Conservation (phyloP, 345 rosid species). For the Laguncularia racemosa region DNA sequence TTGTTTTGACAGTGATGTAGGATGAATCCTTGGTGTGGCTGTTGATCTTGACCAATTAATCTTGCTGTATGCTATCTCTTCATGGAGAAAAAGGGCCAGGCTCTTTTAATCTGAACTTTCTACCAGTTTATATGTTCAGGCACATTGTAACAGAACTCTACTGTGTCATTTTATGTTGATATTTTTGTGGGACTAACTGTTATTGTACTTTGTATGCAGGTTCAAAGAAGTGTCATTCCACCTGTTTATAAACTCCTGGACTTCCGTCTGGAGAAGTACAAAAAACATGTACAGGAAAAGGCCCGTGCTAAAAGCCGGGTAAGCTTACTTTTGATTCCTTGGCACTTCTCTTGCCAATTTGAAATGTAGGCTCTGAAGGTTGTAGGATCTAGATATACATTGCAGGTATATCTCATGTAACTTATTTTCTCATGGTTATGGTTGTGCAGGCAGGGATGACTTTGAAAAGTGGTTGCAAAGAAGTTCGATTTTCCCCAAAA, state of each 20-base stretch:
- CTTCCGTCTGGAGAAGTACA: constrained; percentile 33
- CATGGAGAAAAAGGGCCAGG: too few relatives aligned
- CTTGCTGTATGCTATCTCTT: too few relatives aligned
- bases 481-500: constrained; percentile 67
- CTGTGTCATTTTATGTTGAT: too few relatives aligned
- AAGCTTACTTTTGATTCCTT: neutral
- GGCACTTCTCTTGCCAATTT: too few relatives aligned
- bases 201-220: constrained; percentile 23
- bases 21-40: too few relatives aligned
- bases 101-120: too few relatives aligned
- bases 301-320: constrained; percentile 57
- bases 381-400: too few relatives aligned
- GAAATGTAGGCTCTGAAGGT: too few relatives aligned
- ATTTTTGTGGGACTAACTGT: neutral
- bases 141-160: too few relatives aligned
- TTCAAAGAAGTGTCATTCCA: constrained; percentile 35
- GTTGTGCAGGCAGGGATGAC: constrained; percentile 34
- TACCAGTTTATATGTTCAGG: too few relatives aligned
- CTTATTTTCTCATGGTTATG: constrained; percentile 1
- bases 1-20: too few relatives aligned
- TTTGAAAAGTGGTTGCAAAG: constrained; percentile 42
- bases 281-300: constrained; percentile 26
- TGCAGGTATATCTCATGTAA: neutral
- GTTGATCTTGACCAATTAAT: too few relatives aligned
- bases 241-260: constrained; percentile 67